Evolutionary conservation across 1,284 basidiomycete genomes (phyloP), one percentile per base, ranked within the genome.

Genomic region (Trametes hirsuta): DNA sequence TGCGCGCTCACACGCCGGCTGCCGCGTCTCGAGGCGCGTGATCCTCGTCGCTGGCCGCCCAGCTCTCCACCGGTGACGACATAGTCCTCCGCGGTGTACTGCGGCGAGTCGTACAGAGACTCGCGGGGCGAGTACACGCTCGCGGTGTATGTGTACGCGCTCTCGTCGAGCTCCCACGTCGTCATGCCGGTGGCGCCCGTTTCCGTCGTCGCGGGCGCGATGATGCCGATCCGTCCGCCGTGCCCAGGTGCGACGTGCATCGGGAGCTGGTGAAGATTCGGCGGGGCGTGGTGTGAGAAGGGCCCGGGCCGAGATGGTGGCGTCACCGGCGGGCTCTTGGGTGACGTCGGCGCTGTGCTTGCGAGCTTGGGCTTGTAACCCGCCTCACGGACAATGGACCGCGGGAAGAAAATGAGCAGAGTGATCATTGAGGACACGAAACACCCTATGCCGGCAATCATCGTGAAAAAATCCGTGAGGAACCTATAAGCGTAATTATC

Each of bases 371-470:
- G 63, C 72, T 78, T 75, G 66, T 88, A 87, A 2, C 85, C 86
- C 2, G 80, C 76, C 72, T 90, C 88, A 39, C 76, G 77, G 8
- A 81, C 81, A 53, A 87, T 79, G 2, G 88, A 88, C 39, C 87
- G 86, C 46, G 88, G 88, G 76, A 90, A 91, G 75, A 91, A 91
- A 54, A 91, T 82, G 86, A 91, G 78, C 41, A 91, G 78, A 1
- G 89, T 91, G 47, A 91, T 89, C 30, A 84, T 84, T 24, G 89
- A 89, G 4, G 88, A 91, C 21, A 89, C 79, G 68, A 90, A 85
- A 66, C 86, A 86, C 10, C 90, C 90, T 30, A 91, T 81, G 11
- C 80, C 87, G 14, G 84, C 85, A 47, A 86, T 67, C 82, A 90
- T 86, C 53, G 86, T 72, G 10, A 91, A 76, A 62, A 90, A 83